Conservation (phyloP, 2,329 filamentous ascomycete species). For the Colletotrichum horii region DNA sequence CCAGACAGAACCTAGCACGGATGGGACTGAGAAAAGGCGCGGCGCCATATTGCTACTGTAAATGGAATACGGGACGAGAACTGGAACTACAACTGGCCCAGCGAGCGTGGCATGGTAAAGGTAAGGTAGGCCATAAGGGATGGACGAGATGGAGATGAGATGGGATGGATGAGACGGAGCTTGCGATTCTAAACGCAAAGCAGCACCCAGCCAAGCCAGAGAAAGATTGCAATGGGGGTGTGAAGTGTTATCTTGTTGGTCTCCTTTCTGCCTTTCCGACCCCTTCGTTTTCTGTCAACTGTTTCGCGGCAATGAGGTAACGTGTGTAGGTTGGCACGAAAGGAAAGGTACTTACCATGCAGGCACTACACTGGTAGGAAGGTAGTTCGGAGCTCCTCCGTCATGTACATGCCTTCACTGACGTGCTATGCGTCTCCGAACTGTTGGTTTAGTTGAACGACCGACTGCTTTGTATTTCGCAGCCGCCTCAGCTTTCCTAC, state of each 20-base stretch:
- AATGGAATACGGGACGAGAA: neutral
- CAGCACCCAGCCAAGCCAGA: neutral
- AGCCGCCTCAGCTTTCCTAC: neutral
- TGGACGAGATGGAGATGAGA: neutral
- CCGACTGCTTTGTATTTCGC: neutral
- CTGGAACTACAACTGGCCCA: neutral
- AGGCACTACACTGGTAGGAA: neutral
- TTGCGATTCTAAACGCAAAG: neutral
- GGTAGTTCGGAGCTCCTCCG: neutral
- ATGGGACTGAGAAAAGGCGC: neutral
- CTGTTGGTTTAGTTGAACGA: neutral
- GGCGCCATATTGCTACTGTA: neutral
- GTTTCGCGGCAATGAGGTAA: slow-evolving; percentile 4
- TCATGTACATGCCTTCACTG: neutral
- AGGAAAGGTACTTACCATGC: neutral
- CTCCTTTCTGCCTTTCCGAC: neutral
- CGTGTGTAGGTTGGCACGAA: neutral
- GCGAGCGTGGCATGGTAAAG: neutral
- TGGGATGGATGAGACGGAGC: slow-evolving; percentile 4
- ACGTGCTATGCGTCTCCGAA: neutral
- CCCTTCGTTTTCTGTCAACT: neutral
- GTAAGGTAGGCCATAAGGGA: neutral
- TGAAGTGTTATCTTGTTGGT: slow-evolving; percentile 1
- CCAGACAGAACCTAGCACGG: neutral
- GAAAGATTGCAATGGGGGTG: neutral